phyloP scores from a whole-genome alignment of 208 protist species.

The Vickermania spadyakhi region DNA sequence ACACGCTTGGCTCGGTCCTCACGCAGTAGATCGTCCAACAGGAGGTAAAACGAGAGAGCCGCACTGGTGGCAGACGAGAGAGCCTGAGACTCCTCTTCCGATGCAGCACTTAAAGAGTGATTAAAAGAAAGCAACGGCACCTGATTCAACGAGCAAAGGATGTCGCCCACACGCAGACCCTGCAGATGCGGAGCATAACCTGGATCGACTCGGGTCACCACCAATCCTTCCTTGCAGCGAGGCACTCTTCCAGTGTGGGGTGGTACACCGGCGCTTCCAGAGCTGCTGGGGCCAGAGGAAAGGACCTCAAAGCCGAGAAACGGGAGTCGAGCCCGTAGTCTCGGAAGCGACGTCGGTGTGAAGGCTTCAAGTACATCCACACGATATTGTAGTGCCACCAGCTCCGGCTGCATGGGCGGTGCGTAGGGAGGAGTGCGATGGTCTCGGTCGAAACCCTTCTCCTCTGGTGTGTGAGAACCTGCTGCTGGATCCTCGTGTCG shows the following conservation, averaged over 20 bases:
- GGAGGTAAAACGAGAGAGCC: neutral
- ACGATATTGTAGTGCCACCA: no score
- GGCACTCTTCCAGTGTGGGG: no score
- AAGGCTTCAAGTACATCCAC: neutral
- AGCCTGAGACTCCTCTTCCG: no score
- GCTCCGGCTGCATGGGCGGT: no score
- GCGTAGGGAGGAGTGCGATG: no score
- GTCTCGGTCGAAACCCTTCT: no score
- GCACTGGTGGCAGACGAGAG: neutral
- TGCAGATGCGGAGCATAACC: neutral
- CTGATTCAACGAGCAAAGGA: neutral
- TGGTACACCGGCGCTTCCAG: neutral
- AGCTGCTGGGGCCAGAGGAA: neutral
- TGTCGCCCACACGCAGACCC: neutral
- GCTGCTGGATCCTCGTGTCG: no score
- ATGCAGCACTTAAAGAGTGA: no score
- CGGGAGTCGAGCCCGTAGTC: neutral
- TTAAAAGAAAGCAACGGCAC: neutral
- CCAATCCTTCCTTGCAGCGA: neutral
- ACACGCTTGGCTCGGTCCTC: neutral
- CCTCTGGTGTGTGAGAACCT: no score
- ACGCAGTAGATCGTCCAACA: constrained; percentile 9
- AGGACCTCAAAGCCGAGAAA: neutral
- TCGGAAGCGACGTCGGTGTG: neutral
- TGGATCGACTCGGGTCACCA: neutral